Percentiles rank a stretch among this genome's conserved stretches.
Conservation (phyloP, 1,139 yeast genomes). For the Oligophagozyma castellii region DNA sequence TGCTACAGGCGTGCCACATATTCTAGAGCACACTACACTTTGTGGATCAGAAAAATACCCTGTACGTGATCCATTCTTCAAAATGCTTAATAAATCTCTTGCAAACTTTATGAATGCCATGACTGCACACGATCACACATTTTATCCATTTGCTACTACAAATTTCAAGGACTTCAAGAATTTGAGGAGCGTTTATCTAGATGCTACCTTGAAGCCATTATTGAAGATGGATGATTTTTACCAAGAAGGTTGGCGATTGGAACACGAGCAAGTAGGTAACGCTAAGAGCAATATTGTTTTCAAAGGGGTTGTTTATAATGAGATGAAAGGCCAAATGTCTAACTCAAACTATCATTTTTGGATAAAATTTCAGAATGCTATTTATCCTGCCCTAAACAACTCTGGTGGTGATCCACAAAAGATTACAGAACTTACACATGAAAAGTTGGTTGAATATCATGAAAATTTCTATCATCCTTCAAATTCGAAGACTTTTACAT, state of each 20-base stretch:
- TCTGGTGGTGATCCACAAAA: slow-evolving; percentile 90
- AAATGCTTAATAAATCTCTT: slow-evolving; percentile 79
- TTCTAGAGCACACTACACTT: slow-evolving; percentile 84
- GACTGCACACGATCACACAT: slow-evolving; percentile 96
- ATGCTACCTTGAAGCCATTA: slow-evolving; percentile 75
- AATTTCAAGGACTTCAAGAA: slow-evolving; percentile 70
- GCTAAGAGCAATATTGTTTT: slow-evolving; percentile 46
- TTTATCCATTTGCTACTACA: slow-evolving; percentile 92
- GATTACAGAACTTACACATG: slow-evolving; percentile 62
- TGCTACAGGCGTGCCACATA: slow-evolving; percentile 89
- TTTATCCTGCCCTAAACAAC: slow-evolving; percentile 73
- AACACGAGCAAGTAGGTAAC: slow-evolving; percentile 50
- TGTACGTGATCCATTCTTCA: slow-evolving; percentile 93
- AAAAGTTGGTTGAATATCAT: slow-evolving; percentile 69
- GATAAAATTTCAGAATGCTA: slow-evolving; percentile 71
- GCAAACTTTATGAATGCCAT: slow-evolving; percentile 97
- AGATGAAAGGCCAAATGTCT: slow-evolving; percentile 96
- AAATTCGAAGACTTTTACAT: slow-evolving; percentile 75
- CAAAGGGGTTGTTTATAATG: slow-evolving; percentile 95
- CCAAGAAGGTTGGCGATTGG: slow-evolving; percentile 98
- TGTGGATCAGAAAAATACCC: slow-evolving; percentile 90
- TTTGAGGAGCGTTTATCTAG: slow-evolving; percentile 76
- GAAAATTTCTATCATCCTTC: slow-evolving; percentile 72
- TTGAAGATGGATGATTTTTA: slow-evolving; percentile 67
- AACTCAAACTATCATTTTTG: slow-evolving; percentile 78